phyloP scores from a whole-genome alignment of 805 yeast genomes.

The Suhomyces sp. region DNA sequence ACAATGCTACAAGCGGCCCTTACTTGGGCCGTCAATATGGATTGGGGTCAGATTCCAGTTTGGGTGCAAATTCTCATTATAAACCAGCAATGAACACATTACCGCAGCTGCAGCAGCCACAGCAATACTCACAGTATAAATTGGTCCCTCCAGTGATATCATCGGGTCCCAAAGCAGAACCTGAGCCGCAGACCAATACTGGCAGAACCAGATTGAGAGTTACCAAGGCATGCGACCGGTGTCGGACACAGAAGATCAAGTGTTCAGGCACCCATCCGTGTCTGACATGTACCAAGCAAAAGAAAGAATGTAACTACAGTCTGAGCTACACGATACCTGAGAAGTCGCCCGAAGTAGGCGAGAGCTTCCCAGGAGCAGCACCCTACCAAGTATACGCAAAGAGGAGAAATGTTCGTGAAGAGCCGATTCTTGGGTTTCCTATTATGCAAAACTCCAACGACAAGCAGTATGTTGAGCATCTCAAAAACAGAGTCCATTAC shows the following conservation, averaged over 20 bases:
- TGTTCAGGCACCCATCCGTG: conserved; percentile 57
- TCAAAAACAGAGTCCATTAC: conserved; percentile 41
- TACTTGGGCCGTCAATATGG: background rate
- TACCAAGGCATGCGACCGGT: conserved; percentile 53
- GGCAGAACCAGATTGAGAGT: conserved; percentile 35
- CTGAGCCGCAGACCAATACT: background rate
- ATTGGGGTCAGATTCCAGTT: background rate
- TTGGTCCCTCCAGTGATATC: background rate
- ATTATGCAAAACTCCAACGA: conserved; percentile 12
- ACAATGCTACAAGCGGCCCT: background rate
- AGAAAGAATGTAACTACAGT: conserved; percentile 30
- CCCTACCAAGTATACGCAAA: background rate
- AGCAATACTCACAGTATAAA: background rate
- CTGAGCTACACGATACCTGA: conserved; percentile 4
- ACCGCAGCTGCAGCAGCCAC: background rate
- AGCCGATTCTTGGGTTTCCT: conserved; percentile 19
- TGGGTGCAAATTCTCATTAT: background rate
- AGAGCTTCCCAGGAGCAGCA: background rate
- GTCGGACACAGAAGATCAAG: conserved; percentile 54
- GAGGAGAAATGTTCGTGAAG: background rate
- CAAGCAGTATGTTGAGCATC: conserved; percentile 25
- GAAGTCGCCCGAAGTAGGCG: background rate
- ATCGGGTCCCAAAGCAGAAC: background rate
- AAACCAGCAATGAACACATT: background rate
- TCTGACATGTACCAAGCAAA: conserved; percentile 40